These are phyloP conservation scores for Dalechampia spathulata DNA, from an alignment of 441 rosid species.

Conservation along the genomic window DNA sequence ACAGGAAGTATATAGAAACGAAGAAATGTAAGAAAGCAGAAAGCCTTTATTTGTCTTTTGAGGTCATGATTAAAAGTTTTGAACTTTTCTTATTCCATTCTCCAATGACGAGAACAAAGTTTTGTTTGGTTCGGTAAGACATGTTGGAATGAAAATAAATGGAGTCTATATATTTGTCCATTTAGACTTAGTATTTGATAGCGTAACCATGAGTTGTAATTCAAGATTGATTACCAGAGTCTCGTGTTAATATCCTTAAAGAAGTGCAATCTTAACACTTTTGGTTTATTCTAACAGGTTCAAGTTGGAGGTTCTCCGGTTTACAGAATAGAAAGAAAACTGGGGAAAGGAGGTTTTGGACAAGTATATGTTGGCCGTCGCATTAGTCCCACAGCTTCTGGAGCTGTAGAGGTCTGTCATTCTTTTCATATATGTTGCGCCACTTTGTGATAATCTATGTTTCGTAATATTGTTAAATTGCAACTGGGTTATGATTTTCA, in stretches of 20 bases:
- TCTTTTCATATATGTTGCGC: background rate
- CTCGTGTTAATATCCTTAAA: background rate
- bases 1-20: background rate
- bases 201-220: constrained; percentile 5
- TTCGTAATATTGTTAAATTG: background rate
- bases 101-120: no score
- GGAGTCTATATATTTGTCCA: no score
- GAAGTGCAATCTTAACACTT: background rate
- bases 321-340: constrained; percentile 49
- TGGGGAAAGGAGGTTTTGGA: constrained; percentile 82
- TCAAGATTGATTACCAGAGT: background rate
- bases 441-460: background rate
- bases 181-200: no score
- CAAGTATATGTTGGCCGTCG: constrained; percentile 76
- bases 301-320: constrained; percentile 61
- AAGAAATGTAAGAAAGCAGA: background rate
- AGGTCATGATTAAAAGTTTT: no score
- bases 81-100: no score
- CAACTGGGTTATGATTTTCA: background rate
- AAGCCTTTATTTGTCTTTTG: no score
- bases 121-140: no score
- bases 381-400: constrained; percentile 25
- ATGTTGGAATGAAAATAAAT: no score
- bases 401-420: constrained; percentile 18
- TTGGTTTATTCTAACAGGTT: constrained; percentile 31